Evolutionary conservation across 2,329 filamentous ascomycete species (phyloP), one percentile per base, ranked within the genome.

Genomic region (Colletotrichum agaves): DNA sequence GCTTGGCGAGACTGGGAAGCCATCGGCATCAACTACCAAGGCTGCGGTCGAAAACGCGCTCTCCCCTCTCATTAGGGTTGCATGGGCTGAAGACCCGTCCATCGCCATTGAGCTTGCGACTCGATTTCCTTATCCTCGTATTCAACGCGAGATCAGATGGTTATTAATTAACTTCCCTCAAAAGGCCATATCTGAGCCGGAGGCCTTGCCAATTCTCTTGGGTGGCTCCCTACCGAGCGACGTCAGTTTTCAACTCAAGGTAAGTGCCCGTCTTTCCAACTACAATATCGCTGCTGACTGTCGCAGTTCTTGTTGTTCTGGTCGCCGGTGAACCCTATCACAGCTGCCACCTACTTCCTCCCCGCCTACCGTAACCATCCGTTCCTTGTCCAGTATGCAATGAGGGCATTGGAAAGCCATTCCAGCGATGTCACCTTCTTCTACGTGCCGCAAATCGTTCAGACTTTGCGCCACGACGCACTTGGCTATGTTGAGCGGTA

Each of bases 371-470:
- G 90, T 44, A 95, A 97, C 74, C 91, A 99, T 75, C 93, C 97
- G 0, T 97, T 94, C 79, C 86, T 99, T 60, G 88, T 98, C 43
- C 97, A 99, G 78, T 99, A 98, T 78, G 96, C 96, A 1, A 97
- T 99, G 90, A 89, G 94, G 74, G 93, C 96, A 3, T 80, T 99
- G 53, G 96, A 99, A 76, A 94, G 92, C 72, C 96, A 99, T 75
- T 91, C 94, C 0, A 91, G 98, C n/a, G 96, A 98, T 76, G 90
- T 98, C 19, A 97, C 95, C 0, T 99, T 99, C 84, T 99, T 98
- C 80, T 98, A 98, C 75, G 96, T 99, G 3, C 96, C 97, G 6
- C 96, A 99, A 77, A 97, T 99, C 73, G 96, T 99, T 13, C 96
- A 99, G 78, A 92, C 93, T 47, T 86, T 99, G 47, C 91, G 96